Base-by-base conservation (phyloP, 306 rosid genomes). In the Quercus glauca region DNA sequence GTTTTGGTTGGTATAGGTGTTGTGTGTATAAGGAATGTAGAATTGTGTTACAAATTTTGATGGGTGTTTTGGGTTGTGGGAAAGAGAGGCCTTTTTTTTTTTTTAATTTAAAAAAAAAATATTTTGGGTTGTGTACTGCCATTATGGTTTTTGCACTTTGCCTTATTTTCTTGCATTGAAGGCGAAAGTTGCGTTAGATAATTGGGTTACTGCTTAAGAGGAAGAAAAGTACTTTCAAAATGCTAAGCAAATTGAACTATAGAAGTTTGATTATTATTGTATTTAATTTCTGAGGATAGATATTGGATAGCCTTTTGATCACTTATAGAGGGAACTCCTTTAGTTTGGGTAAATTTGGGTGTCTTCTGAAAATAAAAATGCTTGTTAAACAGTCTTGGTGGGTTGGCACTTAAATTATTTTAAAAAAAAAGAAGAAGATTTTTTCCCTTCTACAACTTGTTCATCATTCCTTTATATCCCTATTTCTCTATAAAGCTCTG, bases 111-210 rank as follows among this genome's bases (percentile, higher is more conserved):
- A n/a, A n/a, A n/a, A n/a, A n/a, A 6, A 37, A 37, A 8, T 37
- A 37, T 37, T 37, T 37, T 37, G 45, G 12, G n/a, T 11, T 49
- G 53, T 49, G 0, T 55, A 29, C 21, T 37, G 18, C 17, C 17
- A 15, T 20, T 17, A 20, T 10, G 56, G 55, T 28, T 19, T 83
- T 81, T 55, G 45, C 53, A 5, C 67, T 57, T 81, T 29, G 79
- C 26, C 67, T 56, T 73, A 17, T 52, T 55, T 71, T 67, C 67
- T 76, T 57, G 73, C 18, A 21, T 75, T 43, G 35, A 63, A 70
- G 59, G 79, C n/a, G 55, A 29, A 73, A 41, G 29, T 67, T 85
- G 37, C 45, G 0, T 37, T 37, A 8, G 45, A 11, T 37, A 56
- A 35, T 63, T 79, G 69, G 49, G 18, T 31, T 25, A 15, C 14